Evolutionary conservation across 169 alveolate species (phyloP), one percentile per base, ranked within the genome.

Genomic region (Plasmodium adleri): DNA sequence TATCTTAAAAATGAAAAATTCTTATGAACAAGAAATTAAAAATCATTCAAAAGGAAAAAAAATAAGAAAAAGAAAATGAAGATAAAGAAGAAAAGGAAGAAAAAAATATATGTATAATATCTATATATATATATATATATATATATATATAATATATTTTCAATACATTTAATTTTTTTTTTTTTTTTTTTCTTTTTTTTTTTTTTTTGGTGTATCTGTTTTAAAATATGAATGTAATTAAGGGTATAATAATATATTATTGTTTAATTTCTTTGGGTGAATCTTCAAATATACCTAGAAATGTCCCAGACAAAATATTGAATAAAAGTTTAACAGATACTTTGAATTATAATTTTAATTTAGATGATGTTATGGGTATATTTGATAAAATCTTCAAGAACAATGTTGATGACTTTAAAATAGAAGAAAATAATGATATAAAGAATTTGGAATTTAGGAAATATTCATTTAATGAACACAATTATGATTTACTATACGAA

Each of bases 351-450:
- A 83, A 68, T 62, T 83, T 83, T 47, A 67, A 58, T 60, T 71
- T 83, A 8, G 70, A 83, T 68, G 91, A 70, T 68, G 72, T 83
- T 6, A 83, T 83, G 83, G 83, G 54, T 5, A 68, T 83, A n/a
- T 68, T 83, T 58, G 83, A 83, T 60, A 83, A 83, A 26, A 83
- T 58, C 20, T 83, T 83, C 12, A 83, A 83, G 80, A 58, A 83
- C 39, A 83, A 52, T 20, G 59, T 83, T 15, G 91, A 83, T 50
- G 73, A 83, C 54, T 62, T 76, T 15, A 76, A 76, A 68, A 67
- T 68, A 15, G 91, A 83, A 50, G 91, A 83, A 60, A 54, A 83
- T 26, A 54, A 70, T 49, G 85, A 68, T 15, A 83, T 67, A 59
- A 68, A 83, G 49, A 54, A 56, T 83, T 1, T 83, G n/a, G 59